Percentiles rank a stretch among this genome's conserved stretches.
Conservation (phyloP, 2,329 filamentous ascomycete species). For the Arthroderma sp. region DNA sequence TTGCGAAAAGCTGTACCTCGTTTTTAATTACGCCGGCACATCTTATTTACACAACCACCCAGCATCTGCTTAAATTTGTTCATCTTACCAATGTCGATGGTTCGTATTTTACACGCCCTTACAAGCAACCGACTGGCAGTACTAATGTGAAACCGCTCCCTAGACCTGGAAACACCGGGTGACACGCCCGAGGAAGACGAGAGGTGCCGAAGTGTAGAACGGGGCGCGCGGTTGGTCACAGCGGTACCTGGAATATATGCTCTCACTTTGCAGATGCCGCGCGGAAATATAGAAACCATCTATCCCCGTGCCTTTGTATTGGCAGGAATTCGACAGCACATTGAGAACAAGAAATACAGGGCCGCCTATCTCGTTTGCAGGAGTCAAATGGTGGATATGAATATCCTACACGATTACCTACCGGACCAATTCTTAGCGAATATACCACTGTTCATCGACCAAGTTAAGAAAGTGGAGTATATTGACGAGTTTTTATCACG, state of each 20-base stretch:
- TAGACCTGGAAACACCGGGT: conserved; percentile 66
- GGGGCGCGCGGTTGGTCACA: conserved; percentile 73
- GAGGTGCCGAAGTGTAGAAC: conserved; percentile 79
- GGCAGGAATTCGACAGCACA: conserved; percentile 69
- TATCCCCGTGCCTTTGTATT: conserved; percentile 86
- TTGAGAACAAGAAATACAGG: conserved; percentile 68
- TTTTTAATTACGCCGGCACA: conserved; percentile 71
- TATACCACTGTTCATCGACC: conserved; percentile 64
- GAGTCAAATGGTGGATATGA: conserved; percentile 92
- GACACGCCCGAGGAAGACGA: conserved; percentile 91
- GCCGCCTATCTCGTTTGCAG: conserved; percentile 78
- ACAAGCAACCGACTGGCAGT: not conserved
- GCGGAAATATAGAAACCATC: conserved; percentile 90
- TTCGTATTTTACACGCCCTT: conserved; percentile 25
- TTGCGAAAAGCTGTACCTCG: conserved; percentile 83
- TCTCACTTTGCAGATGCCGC: conserved; percentile 83
- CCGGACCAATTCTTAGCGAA: conserved; percentile 71
- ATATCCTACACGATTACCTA: conserved; percentile 89
- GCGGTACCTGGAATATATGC: conserved; percentile 80
- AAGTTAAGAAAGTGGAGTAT: conserved; percentile 66
- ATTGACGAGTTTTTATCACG: conserved; percentile 88
- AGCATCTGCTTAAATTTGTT: conserved; percentile 87
- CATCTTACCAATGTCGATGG: conserved; percentile 58
- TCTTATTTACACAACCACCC: conserved; percentile 82
- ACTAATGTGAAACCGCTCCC: not conserved